A percentile compares a stretch with the other conserved stretches of the same genome.
Evolutionary conservation across 2,329 filamentous ascomycete species (phyloP).

Genomic region (Penicillium sp.): DNA sequence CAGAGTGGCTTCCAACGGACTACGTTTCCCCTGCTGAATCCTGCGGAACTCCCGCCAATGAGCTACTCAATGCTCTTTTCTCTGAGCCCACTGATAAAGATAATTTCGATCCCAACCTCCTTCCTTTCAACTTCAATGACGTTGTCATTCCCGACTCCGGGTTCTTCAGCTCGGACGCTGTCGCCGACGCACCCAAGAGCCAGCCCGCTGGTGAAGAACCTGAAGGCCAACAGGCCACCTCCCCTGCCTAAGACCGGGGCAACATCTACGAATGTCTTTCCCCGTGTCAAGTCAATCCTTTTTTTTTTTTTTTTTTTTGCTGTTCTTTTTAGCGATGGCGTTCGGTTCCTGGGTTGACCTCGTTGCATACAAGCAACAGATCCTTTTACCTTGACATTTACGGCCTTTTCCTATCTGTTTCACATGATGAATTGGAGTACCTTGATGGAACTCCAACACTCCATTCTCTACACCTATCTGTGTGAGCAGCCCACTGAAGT

Average conservation of each 20-base stretch:
- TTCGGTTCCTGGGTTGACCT: constrained; percentile 18
- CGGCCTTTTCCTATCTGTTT: constrained; percentile 5
- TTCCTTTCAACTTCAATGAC: constrained; percentile 33
- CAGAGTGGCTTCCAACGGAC: constrained; percentile 39
- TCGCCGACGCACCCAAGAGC: constrained; percentile 29
- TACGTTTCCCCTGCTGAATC: constrained; percentile 36
- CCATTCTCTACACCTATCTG: not conserved
- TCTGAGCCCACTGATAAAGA: constrained; percentile 34
- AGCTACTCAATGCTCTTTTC: constrained; percentile 39
- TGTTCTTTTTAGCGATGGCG: constrained; percentile 25
- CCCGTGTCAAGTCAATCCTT: not conserved
- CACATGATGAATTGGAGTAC: constrained; percentile 15
- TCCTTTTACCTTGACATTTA: constrained; percentile 8
- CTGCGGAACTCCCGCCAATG: constrained; percentile 29
- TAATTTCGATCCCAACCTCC: constrained; percentile 28
- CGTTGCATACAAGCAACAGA: constrained; percentile 1
- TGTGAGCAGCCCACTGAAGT: not conserved
- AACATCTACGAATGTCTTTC: not conserved
- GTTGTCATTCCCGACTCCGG: constrained; percentile 36
- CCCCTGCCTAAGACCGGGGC: constrained; percentile 6
- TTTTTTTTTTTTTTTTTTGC: constrained; percentile 11
- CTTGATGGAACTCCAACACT: constrained; percentile 3
- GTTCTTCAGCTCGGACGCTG: constrained; percentile 38
- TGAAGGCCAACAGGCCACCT: constrained; percentile 14
- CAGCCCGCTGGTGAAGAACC: constrained; percentile 17